Evolutionary conservation across 805 yeast species (phyloP).

Genomic region (Wickerhamomyces rabaulensis): DNA sequence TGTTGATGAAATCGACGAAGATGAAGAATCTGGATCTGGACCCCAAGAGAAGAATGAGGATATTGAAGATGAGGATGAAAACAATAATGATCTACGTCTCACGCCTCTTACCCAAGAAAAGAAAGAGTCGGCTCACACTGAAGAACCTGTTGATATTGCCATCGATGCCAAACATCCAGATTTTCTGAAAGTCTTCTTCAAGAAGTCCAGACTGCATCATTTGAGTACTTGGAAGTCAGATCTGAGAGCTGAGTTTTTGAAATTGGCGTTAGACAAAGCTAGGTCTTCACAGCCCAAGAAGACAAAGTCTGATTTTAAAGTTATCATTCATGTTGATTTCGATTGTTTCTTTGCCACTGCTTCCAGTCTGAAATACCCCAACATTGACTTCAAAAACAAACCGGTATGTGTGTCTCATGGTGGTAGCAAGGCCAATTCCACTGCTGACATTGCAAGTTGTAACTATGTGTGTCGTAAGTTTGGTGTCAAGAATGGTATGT

Average conservation of each 20-base stretch:
- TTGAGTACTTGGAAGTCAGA: conserved; percentile 83
- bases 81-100: conserved; percentile 1
- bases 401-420: conserved; percentile 60
- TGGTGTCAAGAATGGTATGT: conserved; percentile 88
- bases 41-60: background rate
- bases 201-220: conserved; percentile 82
- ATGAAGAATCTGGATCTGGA: conserved; percentile 1
- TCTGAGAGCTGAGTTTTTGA: conserved; percentile 55
- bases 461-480: conserved; percentile 78
- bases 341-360: conserved; percentile 93
- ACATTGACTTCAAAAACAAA: conserved; percentile 42
- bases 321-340: conserved; percentile 80
- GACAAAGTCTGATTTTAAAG: conserved; percentile 7
- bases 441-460: conserved; percentile 87
- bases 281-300: conserved; percentile 1
- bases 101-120: conserved; percentile 10
- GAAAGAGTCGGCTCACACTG: conserved; percentile 3
- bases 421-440: conserved; percentile 25
- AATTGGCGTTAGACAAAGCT: conserved; percentile 33
- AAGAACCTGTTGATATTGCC: conserved; percentile 5
- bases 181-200: conserved; percentile 66
- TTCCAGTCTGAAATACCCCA: conserved; percentile 54
- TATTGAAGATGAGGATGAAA: conserved; percentile 7
- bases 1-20: conserved; percentile 7
- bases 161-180: conserved; percentile 72